Percentiles rank a stretch among this genome's conserved stretches.
Conservation (phyloP, 441 rosid genomes). For the Populus hybrid region DNA sequence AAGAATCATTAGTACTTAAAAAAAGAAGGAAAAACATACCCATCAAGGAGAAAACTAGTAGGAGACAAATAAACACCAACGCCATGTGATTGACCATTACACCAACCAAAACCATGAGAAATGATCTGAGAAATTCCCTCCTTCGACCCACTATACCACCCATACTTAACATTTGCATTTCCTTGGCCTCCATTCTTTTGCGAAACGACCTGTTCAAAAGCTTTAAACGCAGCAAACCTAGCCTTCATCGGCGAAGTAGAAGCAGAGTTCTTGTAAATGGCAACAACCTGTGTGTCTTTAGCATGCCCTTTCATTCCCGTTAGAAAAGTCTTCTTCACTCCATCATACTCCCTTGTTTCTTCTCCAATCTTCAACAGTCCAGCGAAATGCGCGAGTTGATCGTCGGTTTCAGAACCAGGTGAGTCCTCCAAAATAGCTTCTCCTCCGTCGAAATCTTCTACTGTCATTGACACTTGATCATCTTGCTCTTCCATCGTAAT, state of each 20-base stretch:
- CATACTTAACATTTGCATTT: neutral
- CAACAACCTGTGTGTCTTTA: neutral
- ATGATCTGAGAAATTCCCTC: neutral
- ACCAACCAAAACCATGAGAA: neutral
- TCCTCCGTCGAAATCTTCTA: neutral
- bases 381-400: neutral
- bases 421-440: neutral
- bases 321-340: neutral
- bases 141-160: neutral
- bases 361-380: neutral
- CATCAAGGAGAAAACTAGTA: neutral
- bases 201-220: neutral
- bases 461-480: neutral
- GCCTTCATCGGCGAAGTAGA: neutral
- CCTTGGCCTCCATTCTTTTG: neutral
- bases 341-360: neutral
- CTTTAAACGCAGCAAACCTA: neutral
- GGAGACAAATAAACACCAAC: slow-evolving; percentile 1
- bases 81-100: neutral
- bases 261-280: neutral
- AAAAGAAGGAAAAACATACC: neutral
- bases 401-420: neutral
- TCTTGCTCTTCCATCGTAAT: neutral
- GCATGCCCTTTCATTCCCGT: neutral
- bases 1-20: neutral